Base-by-base conservation (phyloP, 2,329 filamentous ascomycete species). In the Hypoxylon sp. region DNA sequence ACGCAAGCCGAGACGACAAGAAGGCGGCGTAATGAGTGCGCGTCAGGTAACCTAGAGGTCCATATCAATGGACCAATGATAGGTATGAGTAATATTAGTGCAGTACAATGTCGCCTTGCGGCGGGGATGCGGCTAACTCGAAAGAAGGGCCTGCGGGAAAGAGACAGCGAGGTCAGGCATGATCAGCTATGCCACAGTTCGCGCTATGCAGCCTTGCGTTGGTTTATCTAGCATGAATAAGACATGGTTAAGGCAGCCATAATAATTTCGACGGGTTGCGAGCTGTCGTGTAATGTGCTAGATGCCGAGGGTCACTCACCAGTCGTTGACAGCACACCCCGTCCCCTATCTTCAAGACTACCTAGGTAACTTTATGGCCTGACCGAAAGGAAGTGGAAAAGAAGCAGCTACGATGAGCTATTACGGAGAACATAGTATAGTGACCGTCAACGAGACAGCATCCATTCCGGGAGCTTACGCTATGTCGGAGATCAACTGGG, bases 91-190 rank as follows among this genome's bases (percentile, higher is more conserved):
- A 55, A 26, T 23, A 15, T n/a, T n/a, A 37, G 17, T 17, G 3
- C 9, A 63, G 55, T 46, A 37, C 3, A 31, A n/a, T 43, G 38
- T 43, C 60, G 55, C 58, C 64, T 65, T 58, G 42, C 58, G 61
- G 53, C 18, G 41, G 50, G 41, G 27, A 47, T 48, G 54, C 46
- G 50, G 51, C 45, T 58, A 38, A 62, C 33, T 55, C 38, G 46
- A 31, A 31, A 51, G 24, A n/a, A n/a, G 38, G 38, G 58, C 62
- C 58, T 58, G 48, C 52, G 53, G 60, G 62, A 62, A 46, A 37
- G 31, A 45, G 29, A 53, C 37, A 46, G 31, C 15, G 29, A 11
- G 29, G 15, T 33, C 13, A 33, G 11, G 11, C 11, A n/a, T 3
- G 41, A 61, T 54, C 40, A 41, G 49, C 24, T 45, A 46, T 51